Evolutionary conservation across 257 asterid species (phyloP).

Genomic region (Anisodus tanguticus): DNA sequence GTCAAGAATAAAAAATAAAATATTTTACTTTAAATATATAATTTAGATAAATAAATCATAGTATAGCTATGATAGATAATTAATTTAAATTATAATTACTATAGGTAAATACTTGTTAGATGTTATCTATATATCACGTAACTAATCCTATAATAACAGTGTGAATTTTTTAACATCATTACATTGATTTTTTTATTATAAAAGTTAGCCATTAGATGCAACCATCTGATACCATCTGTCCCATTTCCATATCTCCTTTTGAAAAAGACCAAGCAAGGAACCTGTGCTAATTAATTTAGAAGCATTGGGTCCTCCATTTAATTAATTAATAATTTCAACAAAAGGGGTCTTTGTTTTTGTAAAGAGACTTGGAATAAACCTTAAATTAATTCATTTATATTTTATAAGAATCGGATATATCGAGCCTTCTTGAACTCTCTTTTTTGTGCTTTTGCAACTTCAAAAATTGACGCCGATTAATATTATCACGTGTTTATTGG

Average conservation of each 20-base stretch:
- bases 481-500: constrained; percentile 14
- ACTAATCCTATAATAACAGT: too few species aligned
- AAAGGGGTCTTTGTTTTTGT: background rate
- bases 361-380: background rate
- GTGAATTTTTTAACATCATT: too few species aligned
- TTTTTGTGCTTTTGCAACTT: background rate
- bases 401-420: background rate
- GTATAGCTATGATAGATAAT: too few species aligned
- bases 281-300: background rate
- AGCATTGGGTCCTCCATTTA: background rate
- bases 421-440: background rate
- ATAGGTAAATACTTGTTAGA: too few species aligned
- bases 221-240: background rate
- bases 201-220: background rate
- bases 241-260: background rate
- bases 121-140: too few species aligned
- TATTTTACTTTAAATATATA: too few species aligned
- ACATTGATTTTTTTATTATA: background rate
- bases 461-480: background rate
- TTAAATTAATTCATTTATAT: too few species aligned
- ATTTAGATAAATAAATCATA: too few species aligned
- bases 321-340: background rate
- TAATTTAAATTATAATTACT: too few species aligned
- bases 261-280: background rate
- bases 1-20: too few species aligned